phyloP scores from a whole-genome alignment of 2,329 filamentous ascomycete genomes.

The Macrophomina pseudophaseolina region DNA sequence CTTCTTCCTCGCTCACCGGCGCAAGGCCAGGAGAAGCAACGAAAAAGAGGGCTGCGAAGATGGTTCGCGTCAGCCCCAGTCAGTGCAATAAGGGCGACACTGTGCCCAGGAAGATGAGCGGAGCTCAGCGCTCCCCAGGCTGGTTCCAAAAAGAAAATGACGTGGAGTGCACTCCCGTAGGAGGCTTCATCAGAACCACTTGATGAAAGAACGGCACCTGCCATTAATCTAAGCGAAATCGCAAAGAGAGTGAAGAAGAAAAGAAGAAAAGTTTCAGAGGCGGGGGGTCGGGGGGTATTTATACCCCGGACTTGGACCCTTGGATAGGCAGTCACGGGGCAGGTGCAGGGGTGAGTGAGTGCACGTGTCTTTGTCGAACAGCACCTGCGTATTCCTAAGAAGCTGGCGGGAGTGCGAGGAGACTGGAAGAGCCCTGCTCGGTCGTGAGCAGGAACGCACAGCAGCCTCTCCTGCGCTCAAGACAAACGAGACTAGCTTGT shows the following conservation, averaged over 20 bases:
- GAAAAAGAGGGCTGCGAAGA: not conserved
- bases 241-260: constrained; percentile 12
- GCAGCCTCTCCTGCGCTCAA: too few species aligned
- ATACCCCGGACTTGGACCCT: not conserved
- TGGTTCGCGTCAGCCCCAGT: not conserved
- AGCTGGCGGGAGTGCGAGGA: too few species aligned
- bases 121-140: not conserved
- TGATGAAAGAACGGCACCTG: not conserved
- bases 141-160: not conserved
- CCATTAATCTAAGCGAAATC: not conserved
- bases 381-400: too few species aligned
- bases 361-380: too few species aligned
- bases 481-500: too few species aligned
- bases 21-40: not conserved
- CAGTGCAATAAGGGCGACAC: constrained; percentile 6
- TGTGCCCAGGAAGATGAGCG: not conserved
- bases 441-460: too few species aligned
- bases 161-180: not conserved
- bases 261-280: not conserved
- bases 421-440: too few species aligned
- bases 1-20: not conserved
- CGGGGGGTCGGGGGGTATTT: not conserved
- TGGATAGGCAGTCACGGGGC: too few species aligned
- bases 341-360: too few species aligned
- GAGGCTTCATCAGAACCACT: not conserved